A percentile compares a stretch with the other conserved stretches of the same genome.
These are phyloP conservation scores for Backusella tarrabulga DNA, from an alignment of 192 early-diverging fungal genomes.

Conservation along the genomic window DNA sequence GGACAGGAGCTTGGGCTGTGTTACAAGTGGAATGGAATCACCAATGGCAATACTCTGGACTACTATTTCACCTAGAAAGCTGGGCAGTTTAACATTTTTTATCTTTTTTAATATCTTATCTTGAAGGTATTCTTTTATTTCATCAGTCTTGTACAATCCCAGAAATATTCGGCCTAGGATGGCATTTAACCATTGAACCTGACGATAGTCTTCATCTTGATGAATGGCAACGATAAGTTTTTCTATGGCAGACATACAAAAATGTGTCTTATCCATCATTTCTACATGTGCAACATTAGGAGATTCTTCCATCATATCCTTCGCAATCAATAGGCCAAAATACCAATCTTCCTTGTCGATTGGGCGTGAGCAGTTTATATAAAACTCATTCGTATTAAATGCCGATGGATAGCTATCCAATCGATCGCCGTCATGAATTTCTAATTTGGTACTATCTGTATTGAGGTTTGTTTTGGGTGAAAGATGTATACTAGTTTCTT, in stretches of 20 bases:
- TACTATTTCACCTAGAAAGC: constrained; percentile 75
- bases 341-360: constrained; percentile 92
- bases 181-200: constrained; percentile 79
- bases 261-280: constrained; percentile 34
- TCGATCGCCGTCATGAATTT: constrained; percentile 40
- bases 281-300: constrained; percentile 13
- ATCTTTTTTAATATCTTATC: constrained; percentile 60
- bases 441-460: neutral
- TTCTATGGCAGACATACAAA: constrained; percentile 41
- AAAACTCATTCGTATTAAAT: constrained; percentile 52
- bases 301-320: constrained; percentile 63
- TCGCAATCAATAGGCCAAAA: constrained; percentile 66
- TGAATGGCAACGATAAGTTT: constrained; percentile 47
- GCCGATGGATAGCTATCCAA: constrained; percentile 35
- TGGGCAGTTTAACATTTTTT: constrained; percentile 57
- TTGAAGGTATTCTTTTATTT: neutral
- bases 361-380: constrained; percentile 58
- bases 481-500: constrained; percentile 62
- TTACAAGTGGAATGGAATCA: constrained; percentile 74
- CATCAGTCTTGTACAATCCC: constrained; percentile 60
- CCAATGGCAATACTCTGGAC: constrained; percentile 77
- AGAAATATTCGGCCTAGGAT: constrained; percentile 79
- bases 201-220: constrained; percentile 46
- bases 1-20: constrained; percentile 68
- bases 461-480: neutral